phyloP scores from a whole-genome alignment of 805 yeast genomes.

The Candida loeiensis region DNA sequence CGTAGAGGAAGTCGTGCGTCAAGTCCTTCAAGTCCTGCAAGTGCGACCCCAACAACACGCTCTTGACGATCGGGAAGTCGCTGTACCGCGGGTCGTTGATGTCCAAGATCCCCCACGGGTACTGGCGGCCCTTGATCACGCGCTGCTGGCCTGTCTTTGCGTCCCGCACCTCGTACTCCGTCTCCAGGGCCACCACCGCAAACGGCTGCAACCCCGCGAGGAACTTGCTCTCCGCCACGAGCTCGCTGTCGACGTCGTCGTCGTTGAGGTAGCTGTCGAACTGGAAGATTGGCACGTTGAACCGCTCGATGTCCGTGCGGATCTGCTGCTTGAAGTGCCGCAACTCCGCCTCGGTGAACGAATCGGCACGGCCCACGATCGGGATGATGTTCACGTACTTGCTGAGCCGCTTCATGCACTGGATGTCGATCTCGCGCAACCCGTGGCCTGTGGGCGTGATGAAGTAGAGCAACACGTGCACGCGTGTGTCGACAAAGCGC shows the following conservation, averaged over 20 bases:
- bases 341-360: conserved; percentile 67
- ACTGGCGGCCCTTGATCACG: conserved; percentile 55
- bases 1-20: conserved; percentile 73
- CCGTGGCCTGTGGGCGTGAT: conserved; percentile 81
- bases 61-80: conserved; percentile 57
- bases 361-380: conserved; percentile 75
- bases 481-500: conserved; percentile 70
- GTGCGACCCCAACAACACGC: conserved; percentile 79
- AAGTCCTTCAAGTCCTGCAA: conserved; percentile 76
- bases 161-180: conserved; percentile 43
- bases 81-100: conserved; percentile 49
- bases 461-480: conserved; percentile 75
- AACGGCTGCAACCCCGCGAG: conserved; percentile 70
- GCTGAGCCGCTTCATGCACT: conserved; percentile 65
- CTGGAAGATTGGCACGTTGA: conserved; percentile 71
- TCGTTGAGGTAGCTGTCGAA: conserved; percentile 51
- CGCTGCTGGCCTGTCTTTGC: conserved; percentile 40
- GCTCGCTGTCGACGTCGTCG: conserved; percentile 64
- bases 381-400: conserved; percentile 80
- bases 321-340: conserved; percentile 56
- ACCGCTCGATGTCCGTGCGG: conserved; percentile 58
- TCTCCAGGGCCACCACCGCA: conserved; percentile 66
- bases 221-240: conserved; percentile 63
- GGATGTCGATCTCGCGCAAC: conserved; percentile 68
- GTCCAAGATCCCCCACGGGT: conserved; percentile 74